phyloP scores from a whole-genome alignment of 2,329 filamentous ascomycete species.

The Phialemoniopsis sp. region DNA sequence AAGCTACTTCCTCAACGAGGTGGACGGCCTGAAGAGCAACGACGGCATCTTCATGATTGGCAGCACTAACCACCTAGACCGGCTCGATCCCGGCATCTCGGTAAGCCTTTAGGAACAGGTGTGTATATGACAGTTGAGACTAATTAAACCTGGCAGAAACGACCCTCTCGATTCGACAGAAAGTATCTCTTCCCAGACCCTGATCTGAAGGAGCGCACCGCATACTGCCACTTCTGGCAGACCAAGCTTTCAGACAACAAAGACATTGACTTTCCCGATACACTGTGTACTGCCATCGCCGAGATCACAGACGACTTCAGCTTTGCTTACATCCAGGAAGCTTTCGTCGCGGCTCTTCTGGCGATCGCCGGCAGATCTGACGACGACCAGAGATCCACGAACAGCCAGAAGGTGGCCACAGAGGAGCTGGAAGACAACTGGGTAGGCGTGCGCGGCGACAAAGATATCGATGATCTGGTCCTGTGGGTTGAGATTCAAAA shows the following conservation, averaged over 20 bases:
- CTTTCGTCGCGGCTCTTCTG: slow-evolving; percentile 60
- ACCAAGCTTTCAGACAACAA: slow-evolving; percentile 50
- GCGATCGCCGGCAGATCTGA: slow-evolving; percentile 42
- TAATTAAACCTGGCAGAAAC: slow-evolving; percentile 37
- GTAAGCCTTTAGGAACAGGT: slow-evolving; percentile 20
- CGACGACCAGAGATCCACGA: slow-evolving; percentile 11
- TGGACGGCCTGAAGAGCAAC: slow-evolving; percentile 66
- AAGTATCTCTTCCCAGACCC: slow-evolving; percentile 64
- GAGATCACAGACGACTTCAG: slow-evolving; percentile 61
- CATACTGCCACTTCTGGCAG: slow-evolving; percentile 63
- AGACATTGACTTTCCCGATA: slow-evolving; percentile 56
- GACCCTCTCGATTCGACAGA: slow-evolving; percentile 62
- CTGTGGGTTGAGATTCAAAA: slow-evolving; percentile 61
- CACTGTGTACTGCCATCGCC: slow-evolving; percentile 54
- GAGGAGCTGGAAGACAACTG: slow-evolving; percentile 12
- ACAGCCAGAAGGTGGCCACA: slow-evolving; percentile 12
- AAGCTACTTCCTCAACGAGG: slow-evolving; percentile 69
- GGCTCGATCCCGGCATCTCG: slow-evolving; percentile 61
- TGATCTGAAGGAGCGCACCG: slow-evolving; percentile 44
- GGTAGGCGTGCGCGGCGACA: slow-evolving; percentile 15
- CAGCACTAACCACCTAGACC: slow-evolving; percentile 62
- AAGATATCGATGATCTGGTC: slow-evolving; percentile 43
- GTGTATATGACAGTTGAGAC: no score
- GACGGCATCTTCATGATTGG: slow-evolving; percentile 69
- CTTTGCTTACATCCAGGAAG: slow-evolving; percentile 68